Evolutionary conservation across 2,329 filamentous ascomycete species (phyloP).

Genomic region (Cercospora zeina): DNA sequence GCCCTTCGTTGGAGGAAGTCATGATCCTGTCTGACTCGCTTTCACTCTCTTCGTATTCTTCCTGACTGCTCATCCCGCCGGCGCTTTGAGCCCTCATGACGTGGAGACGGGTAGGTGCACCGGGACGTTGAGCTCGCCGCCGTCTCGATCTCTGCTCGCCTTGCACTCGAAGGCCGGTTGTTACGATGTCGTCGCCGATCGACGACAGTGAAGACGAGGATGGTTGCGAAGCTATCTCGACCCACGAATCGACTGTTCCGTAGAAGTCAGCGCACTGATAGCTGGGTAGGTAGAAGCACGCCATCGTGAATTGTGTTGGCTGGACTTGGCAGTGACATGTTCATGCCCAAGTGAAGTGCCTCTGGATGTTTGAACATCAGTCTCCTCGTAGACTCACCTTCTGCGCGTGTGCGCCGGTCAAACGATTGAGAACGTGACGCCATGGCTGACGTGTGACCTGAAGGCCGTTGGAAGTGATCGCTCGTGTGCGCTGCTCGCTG

Average conservation of each 20-base stretch:
- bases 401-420: slow-evolving; percentile 35
- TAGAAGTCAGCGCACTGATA: slow-evolving; percentile 36
- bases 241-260: slow-evolving; percentile 76
- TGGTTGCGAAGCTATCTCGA: slow-evolving; percentile 88
- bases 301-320: slow-evolving; percentile 21
- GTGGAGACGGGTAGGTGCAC: slow-evolving; percentile 45
- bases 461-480: slow-evolving; percentile 28
- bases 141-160: slow-evolving; percentile 63
- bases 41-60: slow-evolving; percentile 92
- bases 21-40: slow-evolving; percentile 77
- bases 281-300: slow-evolving; percentile 28
- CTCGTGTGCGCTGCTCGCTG: slow-evolving; percentile 24
- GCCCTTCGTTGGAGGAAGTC: slow-evolving; percentile 63
- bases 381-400: slow-evolving; percentile 32
- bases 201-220: slow-evolving; percentile 91
- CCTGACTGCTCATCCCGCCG: slow-evolving; percentile 70
- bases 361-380: background rate
- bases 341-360: slow-evolving; percentile 3
- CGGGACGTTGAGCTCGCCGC: slow-evolving; percentile 48
- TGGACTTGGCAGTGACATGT: background rate
- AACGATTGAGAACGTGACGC: slow-evolving; percentile 37
- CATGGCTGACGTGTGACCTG: slow-evolving; percentile 34
- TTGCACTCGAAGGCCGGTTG: slow-evolving; percentile 78
- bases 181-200: slow-evolving; percentile 82
- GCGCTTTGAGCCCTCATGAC: slow-evolving; percentile 49